phyloP scores from a whole-genome alignment of 345 rosid genomes.

The Brassica nigra region DNA sequence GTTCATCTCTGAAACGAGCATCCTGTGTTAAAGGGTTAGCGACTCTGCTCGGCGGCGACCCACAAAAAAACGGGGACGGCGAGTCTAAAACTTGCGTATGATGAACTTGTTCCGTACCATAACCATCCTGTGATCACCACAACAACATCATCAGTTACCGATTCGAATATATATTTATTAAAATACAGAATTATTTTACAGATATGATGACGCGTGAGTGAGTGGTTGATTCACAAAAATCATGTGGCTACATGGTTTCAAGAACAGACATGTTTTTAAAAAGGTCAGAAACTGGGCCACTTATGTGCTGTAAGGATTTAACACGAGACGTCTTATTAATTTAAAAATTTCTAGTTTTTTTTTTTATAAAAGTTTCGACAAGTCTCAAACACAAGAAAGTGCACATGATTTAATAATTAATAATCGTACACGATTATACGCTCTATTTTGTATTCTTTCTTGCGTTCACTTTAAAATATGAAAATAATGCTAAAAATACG shows the following conservation, averaged over 20 bases:
- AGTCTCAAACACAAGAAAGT: conserved; percentile 9
- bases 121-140: conserved; percentile 53
- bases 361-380: background rate
- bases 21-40: conserved; percentile 97
- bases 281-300: conserved; percentile 23
- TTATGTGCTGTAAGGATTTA: conserved; percentile 29
- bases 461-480: background rate
- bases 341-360: background rate
- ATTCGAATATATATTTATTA: background rate
- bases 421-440: conserved; percentile 35
- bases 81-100: conserved; percentile 56
- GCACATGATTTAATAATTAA: conserved; percentile 29
- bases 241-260: conserved; percentile 5
- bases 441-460: background rate
- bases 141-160: background rate
- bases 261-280: background rate
- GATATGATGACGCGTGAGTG: conserved; percentile 15
- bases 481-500: background rate
- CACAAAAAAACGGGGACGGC: conserved; percentile 78
- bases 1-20: conserved; percentile 80
- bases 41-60: conserved; percentile 99
- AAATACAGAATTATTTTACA: background rate
- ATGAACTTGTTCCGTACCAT: conserved; percentile 61
- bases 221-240: conserved; percentile 1
- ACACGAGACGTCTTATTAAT: conserved; percentile 33